phyloP scores from a whole-genome alignment of 2,329 filamentous ascomycete genomes.

The Calonectria leucothoes region DNA sequence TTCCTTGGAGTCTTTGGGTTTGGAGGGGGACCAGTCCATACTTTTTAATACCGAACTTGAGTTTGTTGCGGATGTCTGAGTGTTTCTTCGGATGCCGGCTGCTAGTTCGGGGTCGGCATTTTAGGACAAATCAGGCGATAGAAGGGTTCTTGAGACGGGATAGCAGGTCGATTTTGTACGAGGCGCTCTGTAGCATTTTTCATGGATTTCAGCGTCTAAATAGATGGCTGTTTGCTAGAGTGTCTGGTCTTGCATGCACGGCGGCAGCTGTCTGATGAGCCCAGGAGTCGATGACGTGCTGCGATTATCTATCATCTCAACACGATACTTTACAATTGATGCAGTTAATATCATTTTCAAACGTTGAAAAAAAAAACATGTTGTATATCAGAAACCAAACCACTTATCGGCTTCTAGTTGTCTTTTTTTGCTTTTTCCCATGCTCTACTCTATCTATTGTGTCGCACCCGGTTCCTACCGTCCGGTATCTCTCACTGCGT shows the following conservation, averaged over 20 bases:
- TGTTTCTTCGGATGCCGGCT: slow-evolving; percentile 26
- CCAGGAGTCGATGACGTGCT: slow-evolving; percentile 20
- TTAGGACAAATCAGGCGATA: slow-evolving; percentile 33
- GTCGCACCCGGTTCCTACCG: slow-evolving; percentile 53
- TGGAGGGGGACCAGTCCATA: slow-evolving; percentile 51
- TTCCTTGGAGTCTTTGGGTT: slow-evolving; percentile 56
- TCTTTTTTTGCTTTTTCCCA: neutral
- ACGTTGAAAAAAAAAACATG: neutral
- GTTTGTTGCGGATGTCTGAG: slow-evolving; percentile 41
- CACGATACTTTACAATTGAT: neutral
- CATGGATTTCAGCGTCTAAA: slow-evolving; percentile 39
- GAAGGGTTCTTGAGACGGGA: slow-evolving; percentile 36
- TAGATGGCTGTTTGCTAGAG: slow-evolving; percentile 42
- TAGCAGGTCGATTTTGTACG: slow-evolving; percentile 37
- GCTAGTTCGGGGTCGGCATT: slow-evolving; percentile 31
- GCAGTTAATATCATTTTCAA: slow-evolving; percentile 9
- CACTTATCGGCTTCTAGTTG: too few species aligned
- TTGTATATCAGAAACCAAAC: too few species aligned
- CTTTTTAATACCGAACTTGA: slow-evolving; percentile 50
- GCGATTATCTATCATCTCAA: neutral
- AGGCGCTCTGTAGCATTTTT: slow-evolving; percentile 42
- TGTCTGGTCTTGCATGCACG: neutral
- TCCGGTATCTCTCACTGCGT: slow-evolving; percentile 31
- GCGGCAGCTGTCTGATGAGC: slow-evolving; percentile 3
- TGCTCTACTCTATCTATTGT: slow-evolving; percentile 28